Evolutionary conservation across 2,329 filamentous ascomycete genomes (phyloP).

Genomic region (Penicillium sp.): DNA sequence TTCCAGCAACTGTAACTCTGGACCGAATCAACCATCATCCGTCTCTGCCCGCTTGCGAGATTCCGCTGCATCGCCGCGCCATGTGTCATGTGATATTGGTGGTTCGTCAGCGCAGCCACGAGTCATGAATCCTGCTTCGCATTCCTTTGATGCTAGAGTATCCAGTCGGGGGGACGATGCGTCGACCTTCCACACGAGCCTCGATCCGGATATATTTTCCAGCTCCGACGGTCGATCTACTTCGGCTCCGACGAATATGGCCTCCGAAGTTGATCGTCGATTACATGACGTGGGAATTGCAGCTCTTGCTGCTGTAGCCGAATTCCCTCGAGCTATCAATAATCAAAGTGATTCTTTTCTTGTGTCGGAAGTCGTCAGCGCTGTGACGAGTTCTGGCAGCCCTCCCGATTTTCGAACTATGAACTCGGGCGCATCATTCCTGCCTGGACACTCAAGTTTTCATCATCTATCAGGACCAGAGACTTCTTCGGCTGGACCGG

Average conservation of each 20-base stretch:
- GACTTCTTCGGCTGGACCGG: slow-evolving; percentile 13
- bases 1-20: slow-evolving; percentile 12
- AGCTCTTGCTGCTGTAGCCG: slow-evolving; percentile 32
- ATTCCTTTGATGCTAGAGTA: not conserved
- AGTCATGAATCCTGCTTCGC: slow-evolving; percentile 19
- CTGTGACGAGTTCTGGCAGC: slow-evolving; percentile 20
- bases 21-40: not conserved
- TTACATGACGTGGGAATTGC: slow-evolving; percentile 28
- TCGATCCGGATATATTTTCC: not conserved
- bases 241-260: slow-evolving; percentile 7
- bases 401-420: not conserved
- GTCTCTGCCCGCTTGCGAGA: slow-evolving; percentile 2
- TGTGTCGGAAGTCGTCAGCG: slow-evolving; percentile 31
- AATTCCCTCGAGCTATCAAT: slow-evolving; percentile 25
- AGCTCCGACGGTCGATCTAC: not conserved
- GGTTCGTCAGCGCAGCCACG: slow-evolving; percentile 10
- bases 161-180: slow-evolving; percentile 5
- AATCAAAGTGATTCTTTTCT: slow-evolving; percentile 21
- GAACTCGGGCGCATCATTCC: slow-evolving; percentile 1
- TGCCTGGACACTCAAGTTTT: not conserved
- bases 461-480: not conserved
- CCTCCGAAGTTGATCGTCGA: slow-evolving; percentile 19
- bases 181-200: not conserved
- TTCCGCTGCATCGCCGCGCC: slow-evolving; percentile 8
- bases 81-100: slow-evolving; percentile 24